Conservation (phyloP, 169 alveolate genomes). For the Plasmodium inui region DNA sequence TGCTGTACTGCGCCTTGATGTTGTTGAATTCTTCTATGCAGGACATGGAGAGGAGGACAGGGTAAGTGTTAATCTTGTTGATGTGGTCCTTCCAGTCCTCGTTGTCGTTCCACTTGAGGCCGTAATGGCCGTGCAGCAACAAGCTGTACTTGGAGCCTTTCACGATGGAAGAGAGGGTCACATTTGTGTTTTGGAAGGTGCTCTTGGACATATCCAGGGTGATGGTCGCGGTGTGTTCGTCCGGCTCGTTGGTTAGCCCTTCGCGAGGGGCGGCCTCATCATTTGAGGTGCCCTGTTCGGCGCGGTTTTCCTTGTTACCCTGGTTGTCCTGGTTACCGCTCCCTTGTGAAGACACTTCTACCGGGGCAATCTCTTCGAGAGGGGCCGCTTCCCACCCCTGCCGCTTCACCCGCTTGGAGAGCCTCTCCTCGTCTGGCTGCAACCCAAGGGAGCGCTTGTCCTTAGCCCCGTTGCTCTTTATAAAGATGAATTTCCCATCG, state of each 20-base stretch:
- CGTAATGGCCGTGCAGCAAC: slow-evolving; percentile 51
- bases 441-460: slow-evolving; percentile 19
- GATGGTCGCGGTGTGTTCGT: neutral
- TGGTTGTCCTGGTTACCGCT: neutral
- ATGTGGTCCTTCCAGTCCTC: slow-evolving; percentile 49
- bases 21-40: slow-evolving; percentile 65
- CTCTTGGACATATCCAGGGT: slow-evolving; percentile 10
- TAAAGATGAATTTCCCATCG: slow-evolving; percentile 69
- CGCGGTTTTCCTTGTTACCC: neutral
- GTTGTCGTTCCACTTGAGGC: slow-evolving; percentile 67
- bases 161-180: slow-evolving; percentile 47
- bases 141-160: slow-evolving; percentile 63
- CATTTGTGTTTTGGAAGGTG: slow-evolving; percentile 38
- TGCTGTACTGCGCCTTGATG: slow-evolving; percentile 47
- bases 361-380: neutral
- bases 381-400: neutral
- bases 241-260: slow-evolving; percentile 6
- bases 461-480: slow-evolving; percentile 21
- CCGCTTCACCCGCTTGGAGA: neutral
- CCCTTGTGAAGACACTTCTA: neutral
- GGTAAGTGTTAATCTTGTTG: slow-evolving; percentile 60
- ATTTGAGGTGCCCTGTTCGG: neutral
- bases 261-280: neutral
- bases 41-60: slow-evolving; percentile 56
- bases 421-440: neutral